Evolutionary conservation across 2,329 filamentous ascomycete genomes (phyloP), one percentile per base, ranked within the genome.

Genomic region (Colletotrichum sidae): DNA sequence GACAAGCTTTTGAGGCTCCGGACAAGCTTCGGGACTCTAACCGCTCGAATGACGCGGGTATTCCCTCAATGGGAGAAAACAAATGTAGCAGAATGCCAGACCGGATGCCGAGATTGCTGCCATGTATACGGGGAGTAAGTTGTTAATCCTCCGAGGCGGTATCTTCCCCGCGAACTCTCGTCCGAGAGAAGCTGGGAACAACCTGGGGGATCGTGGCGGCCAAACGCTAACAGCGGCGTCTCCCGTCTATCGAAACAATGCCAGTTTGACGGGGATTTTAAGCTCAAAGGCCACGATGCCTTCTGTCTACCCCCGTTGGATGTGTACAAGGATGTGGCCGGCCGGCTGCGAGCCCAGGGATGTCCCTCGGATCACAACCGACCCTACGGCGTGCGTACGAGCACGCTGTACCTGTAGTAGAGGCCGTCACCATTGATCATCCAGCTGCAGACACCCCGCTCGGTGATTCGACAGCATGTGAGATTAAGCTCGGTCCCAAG

Each of bases 191-290:
- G 15, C n/a, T n/a, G 15, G n/a, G 25, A 10, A 15, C 13, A 11
- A 1, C 44, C 8, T 25, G 25, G 25, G 25, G 8, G 8, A n/a
- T 17, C 10, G 5, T 13, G 11, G 13, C 42, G 13, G 11, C 44
- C n/a, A 46, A 46, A 7, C 17, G 11, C 15, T n/a, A 39, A n/a
- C 46, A 17, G 10, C 54, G 54, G 54, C 54, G 54, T 56, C 54
- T 56, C 34, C 54, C 54, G 54, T 39, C 44, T 56, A 56, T 56
- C 44, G 54, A 56, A 56, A 56, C 54, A 37, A 39, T 39, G 7
- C 44, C 15, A 35, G 54, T 56, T 56, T 56, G 54, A 37, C 13
- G 35, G 33, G 2, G 17, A 47, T 47, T 33, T 47, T 47, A 56
- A 56, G 15, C 53, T 55, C 52, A 46, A 39, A 12, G 42, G 41